Evolutionary conservation across 2,329 filamentous ascomycete species (phyloP), one percentile per base, ranked within the genome.

Genomic region (Pseudocercospora fuligena): DNA sequence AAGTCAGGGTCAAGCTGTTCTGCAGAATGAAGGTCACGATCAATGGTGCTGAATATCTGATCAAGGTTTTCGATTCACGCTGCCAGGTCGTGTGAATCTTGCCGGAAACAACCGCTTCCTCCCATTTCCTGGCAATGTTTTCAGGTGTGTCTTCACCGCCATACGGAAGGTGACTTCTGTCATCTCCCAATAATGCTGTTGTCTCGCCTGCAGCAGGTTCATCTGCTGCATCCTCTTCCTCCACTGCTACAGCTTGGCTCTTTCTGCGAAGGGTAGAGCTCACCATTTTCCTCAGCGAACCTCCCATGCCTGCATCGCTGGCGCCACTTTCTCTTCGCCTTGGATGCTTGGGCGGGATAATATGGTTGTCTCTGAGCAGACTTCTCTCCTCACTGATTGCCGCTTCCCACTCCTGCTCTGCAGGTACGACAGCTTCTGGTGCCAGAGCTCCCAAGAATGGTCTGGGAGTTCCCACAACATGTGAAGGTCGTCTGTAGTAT

Each of bases 41-140:
- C 29, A 84, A 68, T 1, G 81, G 80, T 4, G 75, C 77, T 8
- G 80, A 80, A 56, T 79, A 81, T 68, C 31, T 86, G 16, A 64
- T 82, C 47, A 98, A 85, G 0, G 93, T 93, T 81, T 94, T 93
- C 49, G 91, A 85, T 82, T 98, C 94, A 69, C 94, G 88, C 78
- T 91, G 90, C 93, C 94, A 98, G 5, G 93, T 96, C 4, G 94
- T 97, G 61, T 90, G 89, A 70, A 98, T 94, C 75, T 89, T 87
- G 11, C 93, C 93, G 0, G 90, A 87, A 0, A 88, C 86, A 11
- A 97, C 91, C 0, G 94, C 94, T 68, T 93, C 91, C 69, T 94
- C 90, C 93, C 93, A 97, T 75, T 92, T 90, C 73, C 88, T 85
- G 72, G 90, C 87, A 60, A 94, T 83, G 60, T 86, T 83, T 54